Base-by-base conservation (phyloP, 192 early-diverging fungal genomes). In the Chytriomyces confervae region DNA sequence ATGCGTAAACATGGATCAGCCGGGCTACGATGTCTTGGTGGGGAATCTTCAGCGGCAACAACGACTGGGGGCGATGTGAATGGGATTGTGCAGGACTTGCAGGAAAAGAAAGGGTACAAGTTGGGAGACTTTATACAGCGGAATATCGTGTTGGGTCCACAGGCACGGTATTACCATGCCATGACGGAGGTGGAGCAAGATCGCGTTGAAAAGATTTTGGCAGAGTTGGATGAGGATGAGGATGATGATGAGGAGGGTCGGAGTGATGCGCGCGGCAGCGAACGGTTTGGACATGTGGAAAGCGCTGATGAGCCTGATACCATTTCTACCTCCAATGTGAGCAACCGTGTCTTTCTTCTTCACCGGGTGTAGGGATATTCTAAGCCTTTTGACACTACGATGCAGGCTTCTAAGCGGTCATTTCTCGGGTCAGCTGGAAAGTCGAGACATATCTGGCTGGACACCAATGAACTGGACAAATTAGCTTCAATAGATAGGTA, bases 121-220 rank as follows among this genome's bases (percentile, higher is more conserved):
- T 67, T 75, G 27, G 86, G 86, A 2, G 77, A 88, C 77, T 86
- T 88, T 61, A 84, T 86, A 47, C 71, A 83, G 60, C 51, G 86
- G 62, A 88, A 88, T 61, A 88, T 83, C 24, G 86, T 75, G 83
- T 77, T 88, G 6, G 86, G 86, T 27, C 80, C 75, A 16, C 77
- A 88, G 18, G 86, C 86, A 5, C 76, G 86, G 61, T 88, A 81
- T 62, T 88, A 86, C 70, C 50, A 77, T 64, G 84, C 86, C 9
- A 81, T 88, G 84, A 88, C 84, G 7, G 80, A 88, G 53, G 79
- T 82, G 53, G 86, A 88, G 72, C 66, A 61, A 4, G 75, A 82
- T 7, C 76, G 86, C 27, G 80, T 88, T 5, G 81, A 88, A 44
- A 20, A 36, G 5, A 75, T 86, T 11, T 44, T 86, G 16, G 27